These are phyloP conservation scores for Globisporangium megalacanthum DNA, from an alignment of 352 stramenopile species.

Conservation along the genomic window DNA sequence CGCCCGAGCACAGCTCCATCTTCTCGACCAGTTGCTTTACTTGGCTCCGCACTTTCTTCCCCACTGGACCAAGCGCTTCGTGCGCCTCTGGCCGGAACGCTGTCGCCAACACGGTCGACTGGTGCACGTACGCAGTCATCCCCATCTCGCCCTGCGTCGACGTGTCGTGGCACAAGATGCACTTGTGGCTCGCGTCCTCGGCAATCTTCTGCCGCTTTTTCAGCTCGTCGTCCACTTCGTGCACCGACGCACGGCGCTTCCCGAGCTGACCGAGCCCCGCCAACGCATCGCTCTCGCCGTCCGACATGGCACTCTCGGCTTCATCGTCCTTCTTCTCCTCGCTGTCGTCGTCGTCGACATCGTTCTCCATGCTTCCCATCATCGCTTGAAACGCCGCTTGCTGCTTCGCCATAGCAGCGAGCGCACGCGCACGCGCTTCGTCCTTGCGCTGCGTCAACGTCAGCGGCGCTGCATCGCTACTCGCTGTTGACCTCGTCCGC, in stretches of 20 bases:
- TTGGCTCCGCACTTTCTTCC: conserved; percentile 48
- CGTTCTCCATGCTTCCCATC: conserved; percentile 51
- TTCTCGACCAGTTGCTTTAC: conserved; percentile 77
- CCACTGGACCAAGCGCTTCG: conserved; percentile 42
- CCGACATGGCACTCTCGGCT: conserved; percentile 12
- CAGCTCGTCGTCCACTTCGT: conserved; percentile 22
- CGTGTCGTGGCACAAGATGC: conserved; percentile 82
- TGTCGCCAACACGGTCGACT: conserved; percentile 78
- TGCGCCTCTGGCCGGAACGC: conserved; percentile 71
- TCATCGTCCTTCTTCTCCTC: conserved; percentile 20
- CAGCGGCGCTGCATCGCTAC: conserved; percentile 17
- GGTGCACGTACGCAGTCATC: conserved; percentile 79
- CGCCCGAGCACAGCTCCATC: conserved; percentile 81
- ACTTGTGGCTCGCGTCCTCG: conserved; percentile 51
- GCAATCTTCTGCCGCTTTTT: conserved; percentile 48
- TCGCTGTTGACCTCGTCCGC: background rate
- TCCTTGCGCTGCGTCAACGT: conserved; percentile 76
- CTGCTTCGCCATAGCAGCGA: conserved; percentile 77
- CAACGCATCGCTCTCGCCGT: conserved; percentile 3
- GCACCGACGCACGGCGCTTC: conserved; percentile 44
- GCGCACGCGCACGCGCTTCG: conserved; percentile 66
- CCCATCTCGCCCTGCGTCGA: conserved; percentile 80
- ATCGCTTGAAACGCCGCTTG: conserved; percentile 83
- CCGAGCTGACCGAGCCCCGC: conserved; percentile 17
- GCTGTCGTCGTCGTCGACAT: conserved; percentile 24